Base-by-base conservation (phyloP, 768 basidiomycete species). In the Tulasnella sp. region DNA sequence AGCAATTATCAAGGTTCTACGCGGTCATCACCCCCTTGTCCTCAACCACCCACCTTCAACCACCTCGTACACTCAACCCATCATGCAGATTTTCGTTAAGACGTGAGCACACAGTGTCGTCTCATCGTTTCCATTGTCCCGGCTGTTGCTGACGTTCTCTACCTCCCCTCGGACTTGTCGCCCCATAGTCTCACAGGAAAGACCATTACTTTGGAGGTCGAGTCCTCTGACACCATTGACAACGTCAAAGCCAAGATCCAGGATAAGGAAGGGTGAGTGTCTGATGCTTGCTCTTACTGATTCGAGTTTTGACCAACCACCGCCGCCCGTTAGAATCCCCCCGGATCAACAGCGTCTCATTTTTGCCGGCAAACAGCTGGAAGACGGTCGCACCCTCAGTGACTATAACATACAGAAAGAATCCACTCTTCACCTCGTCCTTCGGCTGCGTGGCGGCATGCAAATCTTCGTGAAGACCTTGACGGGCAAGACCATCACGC, bases 171-270 rank as follows among this genome's bases (percentile, higher is more conserved):
- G 32, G 51, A 39, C 51, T 29, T 51, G 42, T n/a, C n/a, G n/a
- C 32, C 37, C 35, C 23, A 32, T 80, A 84, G 84, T 83, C 83
- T 86, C 76, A 86, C 86, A 82, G 85, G 85, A 73, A 87, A 86
- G 83, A 86, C 86, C 79, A 85, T 85, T 84, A 85, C 85, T 82
- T 82, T 85, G 80, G 84, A 83, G 82, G 83, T 84, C 48, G 83
- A 84, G 81, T 83, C 82, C 46, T 83, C 83, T 74, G 84, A 84
- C 82, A 84, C 95, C 81, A 95, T 96, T 87, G 95, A 96, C 88
- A 96, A 96, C 90, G 95, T 97, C 87, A 97, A 96, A 88, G 90
- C 94, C 84, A 96, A 96, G 86, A 96, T 98, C 83, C 95, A 96
- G 84, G 95, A 97, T 88, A 97, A 96, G 89, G 95, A 97, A 85